These are phyloP conservation scores for Aspergillus tanneri DNA, from an alignment of 2,329 filamentous ascomycete genomes.

Conservation along the genomic window DNA sequence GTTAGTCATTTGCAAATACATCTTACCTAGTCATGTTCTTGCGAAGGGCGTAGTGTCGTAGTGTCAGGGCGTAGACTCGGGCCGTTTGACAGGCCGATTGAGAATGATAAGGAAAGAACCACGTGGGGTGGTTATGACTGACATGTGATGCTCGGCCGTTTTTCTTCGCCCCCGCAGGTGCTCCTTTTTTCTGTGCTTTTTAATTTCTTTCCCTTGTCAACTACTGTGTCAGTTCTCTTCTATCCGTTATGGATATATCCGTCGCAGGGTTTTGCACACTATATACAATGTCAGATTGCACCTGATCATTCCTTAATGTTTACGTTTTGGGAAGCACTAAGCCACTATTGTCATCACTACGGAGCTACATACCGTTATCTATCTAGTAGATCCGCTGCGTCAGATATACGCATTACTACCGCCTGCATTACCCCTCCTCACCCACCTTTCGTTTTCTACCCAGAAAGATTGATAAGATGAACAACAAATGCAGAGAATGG, in stretches of 20 bases:
- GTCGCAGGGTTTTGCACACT: not conserved
- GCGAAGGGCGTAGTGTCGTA: not conserved
- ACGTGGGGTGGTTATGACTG: constrained; percentile 8
- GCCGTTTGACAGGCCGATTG: not conserved
- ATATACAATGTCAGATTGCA: not conserved
- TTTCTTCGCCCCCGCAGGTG: constrained; percentile 12
- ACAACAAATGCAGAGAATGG: not conserved
- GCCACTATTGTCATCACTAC: too few relatives aligned
- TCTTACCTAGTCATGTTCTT: not conserved
- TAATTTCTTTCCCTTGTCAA: not conserved
- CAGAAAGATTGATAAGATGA: constrained; percentile 4
- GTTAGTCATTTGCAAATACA: not conserved
- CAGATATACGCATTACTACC: not conserved
- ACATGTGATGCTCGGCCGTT: constrained; percentile 23
- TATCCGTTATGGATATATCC: not conserved
- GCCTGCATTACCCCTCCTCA: not conserved
- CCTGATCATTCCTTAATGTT: not conserved
- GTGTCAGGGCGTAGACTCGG: not conserved
- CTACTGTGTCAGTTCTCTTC: not conserved
- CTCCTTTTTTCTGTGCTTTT: constrained; percentile 4
- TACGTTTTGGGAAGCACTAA: too few relatives aligned
- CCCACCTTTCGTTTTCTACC: not conserved
- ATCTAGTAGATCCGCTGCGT: not conserved
- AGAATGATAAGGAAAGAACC: not conserved
- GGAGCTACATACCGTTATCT: not conserved